phyloP scores from a whole-genome alignment of 2,329 filamentous ascomycete species.

The Botryotinia globosa region DNA sequence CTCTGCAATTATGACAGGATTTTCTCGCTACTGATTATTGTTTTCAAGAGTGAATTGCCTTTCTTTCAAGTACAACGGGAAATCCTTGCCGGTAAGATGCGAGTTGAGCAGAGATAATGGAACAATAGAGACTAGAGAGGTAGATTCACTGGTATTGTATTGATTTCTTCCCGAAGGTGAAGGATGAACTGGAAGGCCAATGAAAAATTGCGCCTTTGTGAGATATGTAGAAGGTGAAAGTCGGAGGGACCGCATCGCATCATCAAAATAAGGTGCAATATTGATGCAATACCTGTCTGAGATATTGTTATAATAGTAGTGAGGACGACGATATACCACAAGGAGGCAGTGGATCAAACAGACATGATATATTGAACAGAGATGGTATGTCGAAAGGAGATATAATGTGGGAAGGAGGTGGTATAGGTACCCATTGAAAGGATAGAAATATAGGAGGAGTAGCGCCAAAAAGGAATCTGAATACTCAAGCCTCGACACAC shows the following conservation, averaged over 20 bases:
- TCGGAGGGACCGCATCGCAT: not conserved
- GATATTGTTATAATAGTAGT: not conserved
- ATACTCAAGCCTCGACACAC: not conserved
- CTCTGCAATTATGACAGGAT: not conserved
- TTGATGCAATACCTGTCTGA: not conserved
- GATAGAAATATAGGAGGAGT: not conserved
- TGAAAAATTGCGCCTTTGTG: not conserved
- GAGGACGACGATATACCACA: not conserved
- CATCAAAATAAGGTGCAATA: not conserved
- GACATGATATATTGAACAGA: not conserved
- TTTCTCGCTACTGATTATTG: not conserved
- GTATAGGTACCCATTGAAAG: not conserved
- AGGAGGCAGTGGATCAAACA: not conserved
- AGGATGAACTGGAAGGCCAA: not conserved
- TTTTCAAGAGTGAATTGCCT: not conserved
- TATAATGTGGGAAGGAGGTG: not conserved
- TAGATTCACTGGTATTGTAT: not conserved
- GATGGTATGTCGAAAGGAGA: not conserved
- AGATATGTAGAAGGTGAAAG: not conserved
- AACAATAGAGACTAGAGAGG: not conserved
- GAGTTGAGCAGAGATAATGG: not conserved
- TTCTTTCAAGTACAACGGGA: not conserved
- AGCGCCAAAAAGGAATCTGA: rapidly evolving
- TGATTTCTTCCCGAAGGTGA: not conserved
- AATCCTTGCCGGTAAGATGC: not conserved